A percentile compares a stretch with the other conserved stretches of the same genome.
phyloP scores from a whole-genome alignment of 169 alveolate species.

The Plasmodium inui region DNA sequence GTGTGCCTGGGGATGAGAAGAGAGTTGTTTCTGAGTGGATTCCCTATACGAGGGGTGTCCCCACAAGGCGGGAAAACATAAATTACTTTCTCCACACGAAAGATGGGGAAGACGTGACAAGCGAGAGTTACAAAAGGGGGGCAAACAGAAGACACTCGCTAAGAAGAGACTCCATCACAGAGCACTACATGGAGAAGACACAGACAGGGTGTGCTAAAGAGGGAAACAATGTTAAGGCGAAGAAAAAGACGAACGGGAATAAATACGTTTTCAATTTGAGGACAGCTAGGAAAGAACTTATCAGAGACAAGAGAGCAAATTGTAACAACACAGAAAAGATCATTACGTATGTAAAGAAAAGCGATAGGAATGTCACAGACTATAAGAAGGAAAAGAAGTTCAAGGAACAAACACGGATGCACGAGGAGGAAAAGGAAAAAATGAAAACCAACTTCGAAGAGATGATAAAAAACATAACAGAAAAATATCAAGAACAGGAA shows the following conservation, averaged over 20 bases:
- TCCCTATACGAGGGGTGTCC: background rate
- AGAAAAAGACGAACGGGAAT: background rate
- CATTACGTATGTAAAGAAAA: background rate
- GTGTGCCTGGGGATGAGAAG: background rate
- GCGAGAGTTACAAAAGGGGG: background rate
- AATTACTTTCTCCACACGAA: background rate
- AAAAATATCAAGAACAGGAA: conserved; percentile 24
- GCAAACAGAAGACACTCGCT: background rate
- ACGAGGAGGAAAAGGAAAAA: conserved; percentile 39
- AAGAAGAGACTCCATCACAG: background rate
- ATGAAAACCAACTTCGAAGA: conserved; percentile 9
- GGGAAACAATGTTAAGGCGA: background rate
- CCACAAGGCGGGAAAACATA: background rate
- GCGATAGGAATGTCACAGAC: background rate
- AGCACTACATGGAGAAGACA: background rate
- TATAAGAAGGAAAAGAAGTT: background rate
- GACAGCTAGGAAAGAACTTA: conserved; percentile 11
- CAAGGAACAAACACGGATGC: conserved; percentile 10
- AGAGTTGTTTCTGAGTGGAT: background rate
- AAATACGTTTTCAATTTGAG: conserved; percentile 43
- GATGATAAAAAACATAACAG: conserved; percentile 10
- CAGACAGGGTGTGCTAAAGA: background rate
- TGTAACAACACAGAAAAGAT: background rate
- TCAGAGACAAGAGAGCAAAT: background rate
- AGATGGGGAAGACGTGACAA: background rate